Conservation (phyloP, 352 stramenopile genomes). For the Pythium rishiriense region DNA sequence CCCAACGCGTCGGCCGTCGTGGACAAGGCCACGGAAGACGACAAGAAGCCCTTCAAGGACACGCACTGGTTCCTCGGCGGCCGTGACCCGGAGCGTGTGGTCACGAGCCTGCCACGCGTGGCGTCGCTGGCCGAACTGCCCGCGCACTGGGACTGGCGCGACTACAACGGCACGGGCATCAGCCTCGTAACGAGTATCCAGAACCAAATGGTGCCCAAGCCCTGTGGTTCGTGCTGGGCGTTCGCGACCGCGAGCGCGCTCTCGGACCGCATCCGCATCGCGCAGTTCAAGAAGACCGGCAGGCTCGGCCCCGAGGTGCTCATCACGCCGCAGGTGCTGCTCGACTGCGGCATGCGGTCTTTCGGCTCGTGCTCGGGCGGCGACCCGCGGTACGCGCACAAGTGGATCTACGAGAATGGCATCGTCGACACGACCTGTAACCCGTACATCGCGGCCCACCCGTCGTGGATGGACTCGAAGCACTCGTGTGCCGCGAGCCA, state of each 20-base stretch:
- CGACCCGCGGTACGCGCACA: conserved; percentile 78
- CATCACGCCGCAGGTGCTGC: conserved; percentile 64
- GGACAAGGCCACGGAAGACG: conserved; percentile 21
- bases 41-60: conserved; percentile 36
- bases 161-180: conserved; percentile 80
- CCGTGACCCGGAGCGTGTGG: conserved; percentile 55
- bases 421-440: conserved; percentile 84
- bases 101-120: conserved; percentile 43
- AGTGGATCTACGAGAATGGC: conserved; percentile 84
- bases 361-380: conserved; percentile 79
- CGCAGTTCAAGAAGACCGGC: conserved; percentile 57
- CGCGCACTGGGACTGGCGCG: conserved; percentile 73
- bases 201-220: conserved; percentile 80
- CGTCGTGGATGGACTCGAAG: conserved; percentile 63
- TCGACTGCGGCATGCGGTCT: conserved; percentile 81
- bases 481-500: conserved; percentile 60
- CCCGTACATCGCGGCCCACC: conserved; percentile 79
- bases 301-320: conserved; percentile 56
- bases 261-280: conserved; percentile 81
- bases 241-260: conserved; percentile 70
- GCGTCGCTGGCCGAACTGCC: conserved; percentile 63
- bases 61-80: conserved; percentile 64
- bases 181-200: conserved; percentile 69
- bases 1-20: conserved; percentile 27
- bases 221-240: conserved; percentile 80